Percentiles rank a stretch among this genome's conserved stretches.
These are phyloP conservation scores for Aspergillus nidulans DNA, from an alignment of 495 filamentous ascomycete genomes.

Conservation along the genomic window DNA sequence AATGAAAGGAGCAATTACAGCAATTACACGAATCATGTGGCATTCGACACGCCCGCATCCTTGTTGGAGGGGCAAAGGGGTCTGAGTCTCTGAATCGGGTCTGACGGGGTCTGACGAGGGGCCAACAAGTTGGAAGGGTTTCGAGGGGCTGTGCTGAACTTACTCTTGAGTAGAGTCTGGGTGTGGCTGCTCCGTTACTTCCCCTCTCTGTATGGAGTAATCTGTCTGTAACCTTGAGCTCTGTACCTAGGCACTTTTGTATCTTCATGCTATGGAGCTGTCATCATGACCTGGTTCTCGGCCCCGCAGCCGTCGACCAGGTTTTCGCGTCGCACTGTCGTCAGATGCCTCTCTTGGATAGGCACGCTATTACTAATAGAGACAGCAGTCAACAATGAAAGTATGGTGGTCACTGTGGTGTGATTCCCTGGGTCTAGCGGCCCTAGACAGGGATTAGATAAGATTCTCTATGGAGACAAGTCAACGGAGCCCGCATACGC, in stretches of 20 bases:
- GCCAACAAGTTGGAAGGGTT: conserved; percentile 12
- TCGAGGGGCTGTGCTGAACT: conserved; percentile 14
- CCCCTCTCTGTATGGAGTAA: background rate
- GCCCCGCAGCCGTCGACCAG: conserved; percentile 4
- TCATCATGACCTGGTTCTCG: background rate
- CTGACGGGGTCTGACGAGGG: conserved; percentile 25
- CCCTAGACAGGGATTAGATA: conserved; percentile 17
- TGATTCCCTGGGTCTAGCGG: background rate
- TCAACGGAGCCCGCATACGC: background rate
- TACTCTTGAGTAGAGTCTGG: no score
- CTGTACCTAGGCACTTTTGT: no score
- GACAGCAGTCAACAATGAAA: background rate
- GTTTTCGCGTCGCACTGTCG: conserved; percentile 1
- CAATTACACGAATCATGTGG: conserved; percentile 22
- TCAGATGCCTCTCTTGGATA: background rate
- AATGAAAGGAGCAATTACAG: conserved; percentile 21
- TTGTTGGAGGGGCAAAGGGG: conserved; percentile 26
- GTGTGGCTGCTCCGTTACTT: conserved; percentile 2
- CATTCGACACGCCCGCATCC: conserved; percentile 17
- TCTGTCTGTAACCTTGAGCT: background rate
- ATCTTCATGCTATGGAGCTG: no score
- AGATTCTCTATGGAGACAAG: conserved; percentile 7
- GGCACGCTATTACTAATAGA: background rate
- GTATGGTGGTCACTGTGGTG: background rate
- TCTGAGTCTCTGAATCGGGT: no score